Conservation (phyloP, 2,329 filamentous ascomycete genomes). For the Cordyceps pruinosa region DNA sequence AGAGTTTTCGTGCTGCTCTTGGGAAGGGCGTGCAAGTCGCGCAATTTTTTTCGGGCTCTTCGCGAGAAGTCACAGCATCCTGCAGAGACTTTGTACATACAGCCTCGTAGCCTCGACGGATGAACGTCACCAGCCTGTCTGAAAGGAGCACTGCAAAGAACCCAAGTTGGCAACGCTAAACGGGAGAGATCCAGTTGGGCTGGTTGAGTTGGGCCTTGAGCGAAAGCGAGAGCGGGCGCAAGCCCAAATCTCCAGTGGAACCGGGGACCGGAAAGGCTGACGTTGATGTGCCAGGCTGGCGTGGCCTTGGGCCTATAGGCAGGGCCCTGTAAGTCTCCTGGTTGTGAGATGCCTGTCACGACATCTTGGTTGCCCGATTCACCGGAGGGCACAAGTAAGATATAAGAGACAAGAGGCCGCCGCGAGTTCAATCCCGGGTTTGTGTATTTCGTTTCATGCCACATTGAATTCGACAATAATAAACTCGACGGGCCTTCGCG, state of each 20-base stretch:
- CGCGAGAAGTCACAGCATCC: too few relatives aligned
- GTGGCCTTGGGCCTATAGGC: neutral
- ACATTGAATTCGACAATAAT: neutral
- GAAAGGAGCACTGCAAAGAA: neutral
- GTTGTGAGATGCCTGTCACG: neutral
- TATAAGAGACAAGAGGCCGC: slow-evolving; percentile 3
- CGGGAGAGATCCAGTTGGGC: too few relatives aligned
- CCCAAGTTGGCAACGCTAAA: neutral
- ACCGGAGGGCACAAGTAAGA: neutral
- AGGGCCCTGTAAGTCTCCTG: neutral
- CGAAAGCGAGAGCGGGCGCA: neutral
- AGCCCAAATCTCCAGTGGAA: slow-evolving; percentile 3
- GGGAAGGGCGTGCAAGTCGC: too few relatives aligned
- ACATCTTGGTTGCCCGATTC: slow-evolving; percentile 9
- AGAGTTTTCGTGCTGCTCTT: neutral
- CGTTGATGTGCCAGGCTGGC: neutral
- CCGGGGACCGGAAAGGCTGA: neutral
- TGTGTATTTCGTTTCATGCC: neutral
- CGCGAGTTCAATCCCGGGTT: neutral
- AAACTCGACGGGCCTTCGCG: neutral
- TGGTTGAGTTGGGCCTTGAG: neutral
- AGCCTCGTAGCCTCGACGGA: neutral
- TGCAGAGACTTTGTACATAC: too few relatives aligned
- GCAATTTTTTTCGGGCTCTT: neutral
- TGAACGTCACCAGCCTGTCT: neutral